These are phyloP conservation scores for Psidium guajava DNA, from an alignment of 345 rosid species.

Conservation along the genomic window DNA sequence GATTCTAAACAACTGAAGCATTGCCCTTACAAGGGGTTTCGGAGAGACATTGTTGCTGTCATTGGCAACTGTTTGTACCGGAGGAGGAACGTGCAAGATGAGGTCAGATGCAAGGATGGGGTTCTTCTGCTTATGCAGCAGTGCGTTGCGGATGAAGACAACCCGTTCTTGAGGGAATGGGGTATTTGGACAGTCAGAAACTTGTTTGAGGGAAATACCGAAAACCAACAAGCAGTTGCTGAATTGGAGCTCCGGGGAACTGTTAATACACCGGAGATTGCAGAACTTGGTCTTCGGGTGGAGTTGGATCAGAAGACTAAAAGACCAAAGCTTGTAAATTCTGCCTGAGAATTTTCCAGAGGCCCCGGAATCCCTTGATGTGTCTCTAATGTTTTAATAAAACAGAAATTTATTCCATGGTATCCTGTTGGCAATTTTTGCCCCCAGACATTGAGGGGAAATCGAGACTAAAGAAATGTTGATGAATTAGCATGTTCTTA, in stretches of 20 bases:
- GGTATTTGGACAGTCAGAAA: slow-evolving; percentile 70
- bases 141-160: slow-evolving; percentile 63
- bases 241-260: slow-evolving; percentile 76
- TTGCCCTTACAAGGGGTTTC: slow-evolving; percentile 67
- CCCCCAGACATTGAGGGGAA: background rate
- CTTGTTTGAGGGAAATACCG: slow-evolving; percentile 56
- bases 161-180: slow-evolving; percentile 80
- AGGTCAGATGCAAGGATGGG: slow-evolving; percentile 49
- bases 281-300: slow-evolving; percentile 56
- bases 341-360: background rate
- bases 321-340: slow-evolving; percentile 65
- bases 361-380: background rate
- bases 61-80: slow-evolving; percentile 59
- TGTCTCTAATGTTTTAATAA: background rate
- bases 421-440: background rate
- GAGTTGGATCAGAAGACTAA: slow-evolving; percentile 47
- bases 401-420: background rate
- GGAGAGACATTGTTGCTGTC: slow-evolving; percentile 69
- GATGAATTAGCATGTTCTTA: background rate
- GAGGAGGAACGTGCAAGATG: slow-evolving; percentile 62
- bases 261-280: slow-evolving; percentile 53
- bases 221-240: slow-evolving; percentile 48
- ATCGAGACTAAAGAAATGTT: background rate
- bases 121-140: slow-evolving; percentile 58
- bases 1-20: slow-evolving; percentile 10